These are phyloP conservation scores for Alternaria incomplexa DNA, from an alignment of 2,329 filamentous ascomycete species.

Conservation along the genomic window DNA sequence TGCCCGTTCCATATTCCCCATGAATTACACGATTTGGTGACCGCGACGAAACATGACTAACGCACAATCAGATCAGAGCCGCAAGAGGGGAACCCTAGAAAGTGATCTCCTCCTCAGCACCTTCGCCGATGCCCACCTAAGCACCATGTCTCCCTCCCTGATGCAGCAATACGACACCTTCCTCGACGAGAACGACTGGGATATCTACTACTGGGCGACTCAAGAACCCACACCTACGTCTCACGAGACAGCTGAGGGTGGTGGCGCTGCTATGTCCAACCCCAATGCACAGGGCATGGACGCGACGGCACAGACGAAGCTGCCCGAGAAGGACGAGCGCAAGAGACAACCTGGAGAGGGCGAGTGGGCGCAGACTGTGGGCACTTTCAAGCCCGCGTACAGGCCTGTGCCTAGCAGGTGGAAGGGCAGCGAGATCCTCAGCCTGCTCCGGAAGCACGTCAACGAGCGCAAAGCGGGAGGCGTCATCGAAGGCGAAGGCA, in stretches of 20 bases:
- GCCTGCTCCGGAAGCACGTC: slow-evolving; percentile 80
- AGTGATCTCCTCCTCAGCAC: slow-evolving; percentile 95
- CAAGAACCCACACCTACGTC: slow-evolving; percentile 73
- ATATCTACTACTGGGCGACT: slow-evolving; percentile 99
- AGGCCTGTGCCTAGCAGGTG: slow-evolving; percentile 86
- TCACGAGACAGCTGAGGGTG: slow-evolving; percentile 62
- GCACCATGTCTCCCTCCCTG: slow-evolving; percentile 73
- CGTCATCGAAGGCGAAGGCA: slow-evolving; percentile 49
- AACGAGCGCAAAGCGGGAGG: slow-evolving; percentile 69
- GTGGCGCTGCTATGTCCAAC: slow-evolving; percentile 52
- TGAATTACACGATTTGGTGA: not conserved
- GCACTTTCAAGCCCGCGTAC: slow-evolving; percentile 92
- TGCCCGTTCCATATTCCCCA: not conserved
- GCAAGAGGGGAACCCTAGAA: slow-evolving; percentile 94
- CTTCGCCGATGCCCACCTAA: slow-evolving; percentile 82
- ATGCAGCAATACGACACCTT: slow-evolving; percentile 88
- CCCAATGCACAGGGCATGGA: slow-evolving; percentile 54
- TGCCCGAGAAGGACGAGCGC: slow-evolving; percentile 55
- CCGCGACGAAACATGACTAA: slow-evolving; percentile 5
- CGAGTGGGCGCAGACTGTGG: slow-evolving; percentile 97
- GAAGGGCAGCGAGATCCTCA: slow-evolving; percentile 81
- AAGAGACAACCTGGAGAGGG: slow-evolving; percentile 64
- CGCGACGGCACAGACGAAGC: slow-evolving; percentile 52
- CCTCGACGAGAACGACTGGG: slow-evolving; percentile 99
- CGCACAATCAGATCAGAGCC: slow-evolving; percentile 77